A percentile compares a stretch with the other conserved stretches of the same genome.
Evolutionary conservation across 371 early-diverging fungal species (phyloP).

Genomic region (Zychaea mexicana): DNA sequence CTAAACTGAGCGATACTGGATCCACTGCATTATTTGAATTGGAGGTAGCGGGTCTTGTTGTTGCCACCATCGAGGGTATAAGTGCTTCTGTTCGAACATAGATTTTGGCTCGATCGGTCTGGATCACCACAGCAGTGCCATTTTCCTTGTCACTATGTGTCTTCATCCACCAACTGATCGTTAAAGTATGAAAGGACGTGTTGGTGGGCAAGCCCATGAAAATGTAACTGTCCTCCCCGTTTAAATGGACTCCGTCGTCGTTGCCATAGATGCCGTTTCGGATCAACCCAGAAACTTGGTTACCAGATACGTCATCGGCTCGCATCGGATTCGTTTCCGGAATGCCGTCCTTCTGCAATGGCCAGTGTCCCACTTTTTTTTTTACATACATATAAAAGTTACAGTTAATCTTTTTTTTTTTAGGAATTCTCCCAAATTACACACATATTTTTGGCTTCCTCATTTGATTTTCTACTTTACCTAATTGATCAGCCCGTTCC

Average conservation of each 20-base stretch:
- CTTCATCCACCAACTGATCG: slow-evolving; percentile 54
- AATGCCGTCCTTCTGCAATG: slow-evolving; percentile 15
- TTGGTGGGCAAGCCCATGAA: slow-evolving; percentile 38
- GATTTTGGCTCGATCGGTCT: slow-evolving; percentile 39
- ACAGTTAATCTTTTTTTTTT: not conserved
- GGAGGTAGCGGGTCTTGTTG: not conserved
- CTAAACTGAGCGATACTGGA: slow-evolving; percentile 24
- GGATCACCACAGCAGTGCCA: slow-evolving; percentile 39
- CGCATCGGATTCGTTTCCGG: slow-evolving; percentile 26
- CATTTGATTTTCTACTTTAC: slow-evolving; percentile 28
- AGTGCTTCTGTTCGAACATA: slow-evolving; percentile 32
- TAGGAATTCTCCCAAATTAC: too few species aligned
- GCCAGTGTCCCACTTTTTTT: slow-evolving; percentile 41
- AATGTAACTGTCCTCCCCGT: slow-evolving; percentile 39
- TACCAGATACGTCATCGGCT: slow-evolving; percentile 40
- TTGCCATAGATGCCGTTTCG: slow-evolving; percentile 24
- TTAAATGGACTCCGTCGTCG: slow-evolving; percentile 25
- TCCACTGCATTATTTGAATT: not conserved
- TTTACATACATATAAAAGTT: too few species aligned
- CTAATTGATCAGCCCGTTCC: slow-evolving; percentile 23
- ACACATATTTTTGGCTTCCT: too few species aligned
- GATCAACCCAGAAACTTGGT: slow-evolving; percentile 34
- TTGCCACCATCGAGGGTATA: not conserved
- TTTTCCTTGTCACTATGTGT: slow-evolving; percentile 22
- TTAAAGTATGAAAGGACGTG: slow-evolving; percentile 23